These are phyloP conservation scores for Globisporangium iwayamae DNA, from an alignment of 352 stramenopile species.

Conservation along the genomic window DNA sequence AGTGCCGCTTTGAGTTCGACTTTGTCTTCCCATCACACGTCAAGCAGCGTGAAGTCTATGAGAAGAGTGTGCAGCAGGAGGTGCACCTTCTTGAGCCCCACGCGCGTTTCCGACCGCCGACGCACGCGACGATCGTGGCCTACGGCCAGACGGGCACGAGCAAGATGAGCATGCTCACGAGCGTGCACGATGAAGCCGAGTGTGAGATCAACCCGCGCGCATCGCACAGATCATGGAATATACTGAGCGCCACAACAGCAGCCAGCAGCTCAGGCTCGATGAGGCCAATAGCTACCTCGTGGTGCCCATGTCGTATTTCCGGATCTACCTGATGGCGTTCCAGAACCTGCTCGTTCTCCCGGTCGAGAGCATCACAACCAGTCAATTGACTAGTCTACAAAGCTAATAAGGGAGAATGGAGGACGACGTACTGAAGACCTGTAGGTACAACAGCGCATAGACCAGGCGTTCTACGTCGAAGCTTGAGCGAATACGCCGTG, in stretches of 20 bases:
- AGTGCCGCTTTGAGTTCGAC: constrained; percentile 65
- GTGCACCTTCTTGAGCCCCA: constrained; percentile 35
- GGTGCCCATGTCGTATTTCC: constrained; percentile 54
- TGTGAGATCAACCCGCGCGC: constrained; percentile 66
- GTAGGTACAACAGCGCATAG: constrained; percentile 38
- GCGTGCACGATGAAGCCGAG: constrained; percentile 26
- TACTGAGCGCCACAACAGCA: constrained; percentile 18
- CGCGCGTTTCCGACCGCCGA: constrained; percentile 9
- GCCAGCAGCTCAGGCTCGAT: background rate
- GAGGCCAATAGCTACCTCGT: constrained; percentile 7
- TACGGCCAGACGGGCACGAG: constrained; percentile 75
- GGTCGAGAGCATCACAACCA: background rate
- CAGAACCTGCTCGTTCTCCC: constrained; percentile 51
- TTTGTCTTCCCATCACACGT: constrained; percentile 50
- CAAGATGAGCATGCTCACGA: constrained; percentile 71
- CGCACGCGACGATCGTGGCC: constrained; percentile 51
- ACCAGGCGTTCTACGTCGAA: constrained; percentile 57
- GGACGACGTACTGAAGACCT: constrained; percentile 23
- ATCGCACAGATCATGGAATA: constrained; percentile 48
- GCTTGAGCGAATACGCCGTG: constrained; percentile 53
- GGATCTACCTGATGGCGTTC: constrained; percentile 77
- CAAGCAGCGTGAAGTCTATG: constrained; percentile 51
- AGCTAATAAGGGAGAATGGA: background rate
- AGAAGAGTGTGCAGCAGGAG: constrained; percentile 37
- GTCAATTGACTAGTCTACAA: no score